Evolutionary conservation across 2,329 filamentous ascomycete species (phyloP), one percentile per base, ranked within the genome.

Genomic region (Fusarium dimerum): DNA sequence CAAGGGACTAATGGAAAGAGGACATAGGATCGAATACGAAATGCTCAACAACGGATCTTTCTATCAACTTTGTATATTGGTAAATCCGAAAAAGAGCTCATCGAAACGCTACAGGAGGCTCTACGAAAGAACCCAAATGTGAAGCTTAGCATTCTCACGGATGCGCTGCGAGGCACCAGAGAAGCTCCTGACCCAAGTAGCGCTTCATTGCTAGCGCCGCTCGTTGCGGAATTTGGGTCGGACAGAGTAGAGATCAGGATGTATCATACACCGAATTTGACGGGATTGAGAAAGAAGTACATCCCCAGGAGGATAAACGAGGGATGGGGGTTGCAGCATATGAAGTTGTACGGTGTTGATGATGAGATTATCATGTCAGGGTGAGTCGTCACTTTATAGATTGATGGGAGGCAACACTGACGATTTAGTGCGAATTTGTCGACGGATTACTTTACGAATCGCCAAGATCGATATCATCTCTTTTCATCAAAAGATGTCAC

Each of bases 201-300:
- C 71, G 94, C 92, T 3, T 97, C 92, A 11, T 78, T 99, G 12
- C 81, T 99, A 38, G 89, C 87, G 6, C 88, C 92, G 1, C 76
- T 99, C n/a, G 81, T 96, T 11, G 74, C 80, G 7, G 90, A 96
- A 63, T 96, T 97, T 72, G 92, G 93, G 0, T 70, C 85, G 5
- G 85, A 90, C 2, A 83, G 93, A 38, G 92, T 99, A 40, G 91
- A 97, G 66, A 85, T 99, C 57, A 88, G 92, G 63, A 95, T 99
- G 92, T 99, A 95, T 68, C 94, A 99, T 72, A 99, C 94, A 1
- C 94, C 94, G 0, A 99, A 99, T 66, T 74, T 99, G 58, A 96
- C 90, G 3, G 94, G 94, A 0, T 63, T 95, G 51, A 84, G 87
- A 46, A 97, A 97, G 74, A 86, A 86, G 65, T 78, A 89, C 60